Evolutionary conservation across 2,329 filamentous ascomycete genomes (phyloP).

Genomic region (Erysiphe neolycopersici): DNA sequence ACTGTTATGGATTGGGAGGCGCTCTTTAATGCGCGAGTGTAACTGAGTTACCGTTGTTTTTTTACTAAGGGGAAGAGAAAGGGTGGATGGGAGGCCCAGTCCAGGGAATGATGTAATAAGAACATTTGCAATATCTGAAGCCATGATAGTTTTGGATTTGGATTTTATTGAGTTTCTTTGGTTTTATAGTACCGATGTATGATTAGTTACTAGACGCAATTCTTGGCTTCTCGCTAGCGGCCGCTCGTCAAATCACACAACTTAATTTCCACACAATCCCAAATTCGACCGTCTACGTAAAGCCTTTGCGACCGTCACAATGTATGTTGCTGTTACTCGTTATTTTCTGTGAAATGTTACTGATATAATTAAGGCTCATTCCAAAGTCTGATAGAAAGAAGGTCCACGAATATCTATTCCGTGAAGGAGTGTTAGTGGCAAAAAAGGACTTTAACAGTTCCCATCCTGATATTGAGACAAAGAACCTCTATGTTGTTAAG

Average conservation of each 20-base stretch:
- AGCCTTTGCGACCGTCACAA: slow-evolving; percentile 18
- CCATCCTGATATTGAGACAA: slow-evolving; percentile 95
- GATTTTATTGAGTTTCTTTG: not conserved
- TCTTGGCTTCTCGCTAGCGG: not conserved
- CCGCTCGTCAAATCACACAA: slow-evolving; percentile 1
- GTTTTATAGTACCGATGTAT: not conserved
- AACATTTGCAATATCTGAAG: slow-evolving; percentile 39
- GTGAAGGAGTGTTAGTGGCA: slow-evolving; percentile 76
- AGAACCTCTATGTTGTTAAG: slow-evolving; percentile 99
- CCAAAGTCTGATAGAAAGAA: slow-evolving; percentile 99
- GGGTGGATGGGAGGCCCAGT: slow-evolving; percentile 54
- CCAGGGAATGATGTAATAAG: slow-evolving; percentile 67
- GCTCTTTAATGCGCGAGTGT: slow-evolving; percentile 31
- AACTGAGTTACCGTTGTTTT: slow-evolving; percentile 41
- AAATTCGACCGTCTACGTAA: not conserved
- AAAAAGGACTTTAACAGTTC: slow-evolving; percentile 99
- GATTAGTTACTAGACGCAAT: not conserved
- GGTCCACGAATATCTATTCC: slow-evolving; percentile 99
- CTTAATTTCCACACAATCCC: not conserved
- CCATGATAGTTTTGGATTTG: slow-evolving; percentile 19
- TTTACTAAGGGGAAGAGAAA: slow-evolving; percentile 45
- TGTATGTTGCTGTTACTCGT: slow-evolving; percentile 12
- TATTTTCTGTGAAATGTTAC: not conserved
- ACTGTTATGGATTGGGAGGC: slow-evolving; percentile 27
- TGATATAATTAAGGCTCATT: slow-evolving; percentile 49